These are phyloP conservation scores for Pseudevernia furfuracea DNA, from an alignment of 495 filamentous ascomycete species.

Conservation along the genomic window DNA sequence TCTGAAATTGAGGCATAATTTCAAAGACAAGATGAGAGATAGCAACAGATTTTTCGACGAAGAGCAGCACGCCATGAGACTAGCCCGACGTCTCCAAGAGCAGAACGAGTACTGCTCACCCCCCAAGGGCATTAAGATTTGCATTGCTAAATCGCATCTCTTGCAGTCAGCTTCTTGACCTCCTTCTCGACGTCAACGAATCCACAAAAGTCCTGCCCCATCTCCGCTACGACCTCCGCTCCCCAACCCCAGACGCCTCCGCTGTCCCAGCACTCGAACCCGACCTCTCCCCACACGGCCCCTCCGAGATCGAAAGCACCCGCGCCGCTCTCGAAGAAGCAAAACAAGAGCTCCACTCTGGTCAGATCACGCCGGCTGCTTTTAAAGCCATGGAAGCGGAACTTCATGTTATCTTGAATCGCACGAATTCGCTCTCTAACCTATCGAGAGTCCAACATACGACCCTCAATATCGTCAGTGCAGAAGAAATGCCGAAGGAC, in stretches of 20 bases:
- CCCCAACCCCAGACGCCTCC: conserved; percentile 37
- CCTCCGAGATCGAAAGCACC: conserved; percentile 33
- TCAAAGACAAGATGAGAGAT: conserved; percentile 73
- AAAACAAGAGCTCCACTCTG: conserved; percentile 36
- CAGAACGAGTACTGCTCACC: conserved; percentile 62
- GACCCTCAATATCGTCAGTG: conserved; percentile 14
- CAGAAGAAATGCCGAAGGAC: conserved; percentile 26
- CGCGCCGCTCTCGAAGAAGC: conserved; percentile 40
- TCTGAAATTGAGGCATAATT: conserved; percentile 79
- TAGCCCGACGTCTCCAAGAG: conserved; percentile 70
- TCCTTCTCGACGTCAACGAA: conserved; percentile 81
- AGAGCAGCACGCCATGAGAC: conserved; percentile 67
- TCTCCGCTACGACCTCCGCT: conserved; percentile 55
- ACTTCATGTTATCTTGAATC: neutral
- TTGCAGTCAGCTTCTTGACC: conserved; percentile 65
- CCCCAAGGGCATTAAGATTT: neutral
- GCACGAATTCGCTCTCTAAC: conserved; percentile 12
- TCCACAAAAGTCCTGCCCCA: conserved; percentile 64
- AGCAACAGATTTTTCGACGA: conserved; percentile 69
- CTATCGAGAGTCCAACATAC: conserved; percentile 20
- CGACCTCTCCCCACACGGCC: conserved; percentile 34
- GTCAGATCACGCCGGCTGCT: conserved; percentile 36
- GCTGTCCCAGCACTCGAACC: conserved; percentile 35
- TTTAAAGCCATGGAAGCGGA: conserved; percentile 11
- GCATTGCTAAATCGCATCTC: conserved; percentile 15